Base-by-base conservation (phyloP, 1,284 basidiomycete species). In the Puccinia hordei region DNA sequence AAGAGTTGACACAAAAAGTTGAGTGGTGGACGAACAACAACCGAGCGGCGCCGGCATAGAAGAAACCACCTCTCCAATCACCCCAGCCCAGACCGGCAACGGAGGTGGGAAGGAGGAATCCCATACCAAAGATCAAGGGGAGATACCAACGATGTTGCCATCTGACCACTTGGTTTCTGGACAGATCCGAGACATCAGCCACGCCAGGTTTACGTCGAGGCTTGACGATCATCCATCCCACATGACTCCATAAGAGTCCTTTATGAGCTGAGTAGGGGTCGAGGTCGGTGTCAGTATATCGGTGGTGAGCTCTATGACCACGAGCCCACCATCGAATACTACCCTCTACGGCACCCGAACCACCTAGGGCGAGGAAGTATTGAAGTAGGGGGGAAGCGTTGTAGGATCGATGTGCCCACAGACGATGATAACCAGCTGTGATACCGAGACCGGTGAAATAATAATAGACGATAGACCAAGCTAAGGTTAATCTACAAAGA, bases 291-390 rank as follows among this genome's bases (percentile, higher is more conserved):
- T 97, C 95, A 85, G 94, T 96, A 88, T 96, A 95, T 73, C 80
- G 81, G 69, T 82, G 77, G 87, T 96, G 93, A 12, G 94, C 93
- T 82, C 94, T 91, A 88, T 96, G 94, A 81, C 93, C 93, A 68
- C 94, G 90, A n/a, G 90, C 90, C 94, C 94, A 96, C 94, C 94
- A 96, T 85, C 91, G 91, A 87, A 95, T 94, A 24, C 93, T 93
- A 33, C 94, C 94, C 84, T 96, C 90, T 46, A 94, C 92, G 15
- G 94, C 92, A 78, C 93, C 94, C 19, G 92, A 91, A 77, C 94
- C 94, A 15, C 90, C 89, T 27, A 91, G 83, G 12, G 92, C 92
- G 73, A 95, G 89, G 83, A 89, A 87, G 85, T 92, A 94, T 85
- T 95, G 90, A 4, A 95, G 87, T 12, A 92, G 90, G 79, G 87